Conservation (phyloP, 352 stramenopile genomes). For the Phytophthora brassicae region DNA sequence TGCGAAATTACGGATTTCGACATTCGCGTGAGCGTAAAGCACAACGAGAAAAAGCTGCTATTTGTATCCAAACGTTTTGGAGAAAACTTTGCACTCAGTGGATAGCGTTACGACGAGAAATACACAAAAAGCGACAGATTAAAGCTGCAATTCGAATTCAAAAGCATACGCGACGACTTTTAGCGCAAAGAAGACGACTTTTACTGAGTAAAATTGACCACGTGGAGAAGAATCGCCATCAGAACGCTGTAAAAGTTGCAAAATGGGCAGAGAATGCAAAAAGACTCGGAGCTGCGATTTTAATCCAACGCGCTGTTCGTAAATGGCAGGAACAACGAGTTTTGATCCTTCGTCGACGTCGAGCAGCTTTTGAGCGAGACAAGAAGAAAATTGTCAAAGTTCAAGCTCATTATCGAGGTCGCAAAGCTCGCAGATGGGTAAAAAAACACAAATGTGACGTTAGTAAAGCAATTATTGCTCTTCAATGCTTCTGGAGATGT, state of each 20-base stretch:
- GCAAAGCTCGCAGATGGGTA: constrained; percentile 34
- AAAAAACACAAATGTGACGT: constrained; percentile 29
- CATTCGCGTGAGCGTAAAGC: constrained; percentile 2
- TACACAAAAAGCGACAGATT: constrained; percentile 35
- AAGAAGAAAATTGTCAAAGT: constrained; percentile 56
- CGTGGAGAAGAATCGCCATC: constrained; percentile 21
- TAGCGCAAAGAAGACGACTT: constrained; percentile 32
- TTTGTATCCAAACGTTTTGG: constrained; percentile 58
- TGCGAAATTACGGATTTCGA: constrained; percentile 28
- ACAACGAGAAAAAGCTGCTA: constrained; percentile 26
- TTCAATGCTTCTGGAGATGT: constrained; percentile 61
- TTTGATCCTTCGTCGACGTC: constrained; percentile 37
- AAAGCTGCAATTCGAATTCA: constrained; percentile 54
- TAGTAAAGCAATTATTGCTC: constrained; percentile 22
- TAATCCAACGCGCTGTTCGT: constrained; percentile 47
- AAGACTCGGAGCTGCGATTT: constrained; percentile 43
- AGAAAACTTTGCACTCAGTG: constrained; percentile 44
- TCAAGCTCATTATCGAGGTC: constrained; percentile 54
- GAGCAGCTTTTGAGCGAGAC: constrained; percentile 64
- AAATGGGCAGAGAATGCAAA: constrained; percentile 8
- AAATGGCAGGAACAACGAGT: constrained; percentile 41
- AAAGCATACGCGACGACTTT: constrained; percentile 30
- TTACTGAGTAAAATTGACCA: constrained; percentile 46
- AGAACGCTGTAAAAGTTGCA: constrained; percentile 11
- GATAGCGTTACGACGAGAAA: constrained; percentile 42